A percentile compares a stretch with the other conserved stretches of the same genome.
These are phyloP conservation scores for Daldinia sp. DNA, from an alignment of 2,329 filamentous ascomycete genomes.

Conservation along the genomic window DNA sequence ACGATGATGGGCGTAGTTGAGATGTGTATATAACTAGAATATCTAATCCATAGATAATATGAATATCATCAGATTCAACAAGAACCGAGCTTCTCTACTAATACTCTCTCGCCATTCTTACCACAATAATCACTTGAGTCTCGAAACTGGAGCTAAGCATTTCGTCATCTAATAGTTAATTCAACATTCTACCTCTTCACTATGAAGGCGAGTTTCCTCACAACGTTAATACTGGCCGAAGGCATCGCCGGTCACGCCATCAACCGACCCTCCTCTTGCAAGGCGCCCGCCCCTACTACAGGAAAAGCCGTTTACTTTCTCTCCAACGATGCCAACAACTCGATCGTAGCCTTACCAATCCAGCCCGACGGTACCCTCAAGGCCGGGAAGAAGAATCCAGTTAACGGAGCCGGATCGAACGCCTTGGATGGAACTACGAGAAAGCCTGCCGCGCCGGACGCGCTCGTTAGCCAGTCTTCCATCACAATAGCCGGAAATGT, in stretches of 20 bases:
- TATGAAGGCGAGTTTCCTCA: slow-evolving; percentile 25
- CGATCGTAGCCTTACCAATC: slow-evolving; percentile 60
- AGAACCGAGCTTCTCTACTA: slow-evolving; percentile 11
- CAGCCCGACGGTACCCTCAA: slow-evolving; percentile 56
- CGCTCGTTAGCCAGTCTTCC: slow-evolving; percentile 59
- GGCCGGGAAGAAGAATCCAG: slow-evolving; percentile 50
- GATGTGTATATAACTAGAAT: slow-evolving; percentile 27
- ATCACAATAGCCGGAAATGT: slow-evolving; percentile 61
- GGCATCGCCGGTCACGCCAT: slow-evolving; percentile 30
- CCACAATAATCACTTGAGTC: not conserved
- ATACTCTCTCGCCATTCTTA: not conserved
- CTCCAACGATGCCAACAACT: slow-evolving; percentile 60
- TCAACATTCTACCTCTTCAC: not conserved
- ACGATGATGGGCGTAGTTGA: not conserved
- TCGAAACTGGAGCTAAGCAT: not conserved
- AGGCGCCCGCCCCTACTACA: slow-evolving; percentile 15
- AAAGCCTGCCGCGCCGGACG: slow-evolving; percentile 53
- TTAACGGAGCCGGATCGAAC: slow-evolving; percentile 45
- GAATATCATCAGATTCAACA: not conserved
- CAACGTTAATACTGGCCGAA: slow-evolving; percentile 22
- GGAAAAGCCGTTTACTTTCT: slow-evolving; percentile 63
- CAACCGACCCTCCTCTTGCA: not conserved
- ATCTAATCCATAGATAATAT: not conserved
- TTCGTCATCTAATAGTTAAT: not conserved
- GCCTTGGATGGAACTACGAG: slow-evolving; percentile 40